phyloP scores from a whole-genome alignment of 2,329 filamentous ascomycete species.

The Cercospora sp. region DNA sequence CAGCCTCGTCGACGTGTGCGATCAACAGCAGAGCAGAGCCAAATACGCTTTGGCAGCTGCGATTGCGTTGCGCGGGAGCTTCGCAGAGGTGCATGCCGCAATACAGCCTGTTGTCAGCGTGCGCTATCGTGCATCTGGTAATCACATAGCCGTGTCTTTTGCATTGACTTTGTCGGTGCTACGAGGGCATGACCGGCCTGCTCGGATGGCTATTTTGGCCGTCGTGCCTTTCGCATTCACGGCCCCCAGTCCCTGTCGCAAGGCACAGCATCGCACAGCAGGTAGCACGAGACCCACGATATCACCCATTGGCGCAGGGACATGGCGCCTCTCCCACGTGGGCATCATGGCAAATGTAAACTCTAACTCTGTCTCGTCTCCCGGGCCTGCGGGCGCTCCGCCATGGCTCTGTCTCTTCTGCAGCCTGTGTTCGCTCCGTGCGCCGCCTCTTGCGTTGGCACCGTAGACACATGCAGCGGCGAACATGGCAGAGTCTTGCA shows the following conservation, averaged over 20 bases:
- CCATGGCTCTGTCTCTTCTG: background rate
- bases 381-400: background rate
- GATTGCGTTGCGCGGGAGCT: background rate
- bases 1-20: background rate
- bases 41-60: background rate
- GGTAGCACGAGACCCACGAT: background rate
- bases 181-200: background rate
- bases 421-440: background rate
- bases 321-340: background rate
- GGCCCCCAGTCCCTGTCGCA: background rate
- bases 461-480: background rate
- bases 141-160: background rate
- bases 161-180: background rate
- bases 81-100: background rate
- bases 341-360: background rate
- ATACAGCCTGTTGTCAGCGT: background rate
- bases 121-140: background rate
- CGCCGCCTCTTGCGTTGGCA: background rate
- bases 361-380: slow-evolving; percentile 2
- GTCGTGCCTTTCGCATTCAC: background rate
- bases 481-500: background rate
- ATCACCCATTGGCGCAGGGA: background rate
- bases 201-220: background rate
- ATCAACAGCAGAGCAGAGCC: background rate
- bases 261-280: background rate